A percentile compares a stretch with the other conserved stretches of the same genome.
Conservation (phyloP, 306 rosid genomes). For the Myrica gale region DNA sequence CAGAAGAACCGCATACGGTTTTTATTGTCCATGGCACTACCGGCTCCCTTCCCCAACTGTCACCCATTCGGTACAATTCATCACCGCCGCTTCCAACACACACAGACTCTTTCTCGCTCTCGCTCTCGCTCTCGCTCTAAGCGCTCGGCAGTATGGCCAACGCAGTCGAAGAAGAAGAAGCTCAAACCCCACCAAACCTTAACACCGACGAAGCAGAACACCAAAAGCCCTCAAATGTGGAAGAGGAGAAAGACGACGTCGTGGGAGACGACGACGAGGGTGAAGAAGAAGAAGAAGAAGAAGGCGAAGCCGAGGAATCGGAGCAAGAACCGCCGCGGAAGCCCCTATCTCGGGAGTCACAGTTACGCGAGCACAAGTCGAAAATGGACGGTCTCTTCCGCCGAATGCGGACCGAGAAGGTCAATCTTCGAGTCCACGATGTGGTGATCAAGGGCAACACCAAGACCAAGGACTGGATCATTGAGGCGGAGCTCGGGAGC, state of each 20-base stretch:
- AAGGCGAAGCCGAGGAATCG: conserved; percentile 27
- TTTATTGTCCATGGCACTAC: background rate
- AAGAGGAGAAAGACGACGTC: conserved; percentile 35
- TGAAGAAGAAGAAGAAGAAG: conserved; percentile 29
- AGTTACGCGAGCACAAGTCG: conserved; percentile 46
- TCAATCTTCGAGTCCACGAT: conserved; percentile 83
- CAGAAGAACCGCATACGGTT: background rate
- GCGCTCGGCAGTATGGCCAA: conserved; percentile 45
- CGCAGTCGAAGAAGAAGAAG: conserved; percentile 34
- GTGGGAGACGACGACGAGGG: conserved; percentile 36
- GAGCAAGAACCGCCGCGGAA: conserved; percentile 32
- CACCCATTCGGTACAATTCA: background rate
- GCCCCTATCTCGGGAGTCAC: conserved; percentile 36
- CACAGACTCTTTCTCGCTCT: background rate
- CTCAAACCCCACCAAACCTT: conserved; percentile 40
- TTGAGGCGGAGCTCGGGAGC: conserved; percentile 72
- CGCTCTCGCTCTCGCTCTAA: conserved; percentile 16
- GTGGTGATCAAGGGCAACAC: conserved; percentile 75
- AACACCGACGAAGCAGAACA: conserved; percentile 32
- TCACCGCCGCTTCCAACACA: conserved; percentile 19
- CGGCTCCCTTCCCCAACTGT: too few species aligned
- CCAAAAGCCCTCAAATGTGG: conserved; percentile 36
- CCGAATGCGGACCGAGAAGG: conserved; percentile 59
- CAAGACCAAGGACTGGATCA: conserved; percentile 75
- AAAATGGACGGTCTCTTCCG: conserved; percentile 52